Evolutionary conservation across 1,139 yeast species (phyloP).

Genomic region (Candida smagusa): DNA sequence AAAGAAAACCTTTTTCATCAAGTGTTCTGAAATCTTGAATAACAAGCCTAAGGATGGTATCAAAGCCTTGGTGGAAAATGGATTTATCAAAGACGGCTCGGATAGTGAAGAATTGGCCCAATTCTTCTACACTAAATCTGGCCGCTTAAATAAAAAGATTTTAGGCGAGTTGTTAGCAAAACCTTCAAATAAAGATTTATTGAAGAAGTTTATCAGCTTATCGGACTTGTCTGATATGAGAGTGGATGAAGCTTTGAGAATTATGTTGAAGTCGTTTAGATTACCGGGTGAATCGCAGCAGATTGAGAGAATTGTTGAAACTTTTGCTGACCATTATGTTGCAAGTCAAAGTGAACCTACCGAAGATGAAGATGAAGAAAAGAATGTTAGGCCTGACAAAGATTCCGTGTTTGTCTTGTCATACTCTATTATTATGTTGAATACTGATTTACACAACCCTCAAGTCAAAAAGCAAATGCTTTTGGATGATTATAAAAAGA

Average conservation of each 20-base stretch:
- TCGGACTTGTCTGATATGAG: constrained; percentile 77
- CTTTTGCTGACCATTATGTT: constrained; percentile 79
- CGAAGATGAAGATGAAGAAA: constrained; percentile 26
- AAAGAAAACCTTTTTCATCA: constrained; percentile 70
- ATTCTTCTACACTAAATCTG: constrained; percentile 75
- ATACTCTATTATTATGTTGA: constrained; percentile 72
- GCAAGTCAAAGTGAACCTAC: constrained; percentile 43
- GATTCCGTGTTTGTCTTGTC: constrained; percentile 73
- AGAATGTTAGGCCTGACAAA: constrained; percentile 57
- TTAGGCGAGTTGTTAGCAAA: constrained; percentile 86
- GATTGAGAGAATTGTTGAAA: constrained; percentile 86
- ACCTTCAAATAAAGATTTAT: constrained; percentile 58
- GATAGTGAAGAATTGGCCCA: constrained; percentile 63
- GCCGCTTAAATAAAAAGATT: constrained; percentile 79
- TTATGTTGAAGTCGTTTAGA: constrained; percentile 77
- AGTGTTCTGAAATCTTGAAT: constrained; percentile 72
- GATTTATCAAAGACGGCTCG: constrained; percentile 56
- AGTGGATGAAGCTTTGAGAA: constrained; percentile 89
- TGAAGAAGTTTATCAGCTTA: constrained; percentile 61
- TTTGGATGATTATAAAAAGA: constrained; percentile 73
- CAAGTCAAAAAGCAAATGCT: constrained; percentile 86
- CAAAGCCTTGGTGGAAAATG: constrained; percentile 54
- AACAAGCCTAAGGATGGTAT: constrained; percentile 77
- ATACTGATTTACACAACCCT: constrained; percentile 77
- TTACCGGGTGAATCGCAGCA: constrained; percentile 97